phyloP scores from a whole-genome alignment of 352 stramenopile genomes.

The Elongisporangium senticosum region DNA sequence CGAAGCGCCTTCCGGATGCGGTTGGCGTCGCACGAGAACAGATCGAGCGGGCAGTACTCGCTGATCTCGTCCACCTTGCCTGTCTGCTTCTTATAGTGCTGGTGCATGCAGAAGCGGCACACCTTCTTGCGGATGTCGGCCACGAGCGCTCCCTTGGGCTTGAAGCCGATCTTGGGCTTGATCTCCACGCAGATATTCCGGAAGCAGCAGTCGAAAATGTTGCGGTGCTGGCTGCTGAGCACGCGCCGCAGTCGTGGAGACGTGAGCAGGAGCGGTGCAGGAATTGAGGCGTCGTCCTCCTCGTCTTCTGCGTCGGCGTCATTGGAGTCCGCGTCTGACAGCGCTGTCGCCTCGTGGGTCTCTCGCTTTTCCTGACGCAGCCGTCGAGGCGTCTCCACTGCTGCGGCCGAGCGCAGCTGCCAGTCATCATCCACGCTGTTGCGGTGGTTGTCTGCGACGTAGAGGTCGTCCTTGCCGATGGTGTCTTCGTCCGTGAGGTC shows the following conservation, averaged over 20 bases:
- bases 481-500: slow-evolving; percentile 33
- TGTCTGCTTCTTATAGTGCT: slow-evolving; percentile 71
- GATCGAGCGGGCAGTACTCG: slow-evolving; percentile 74
- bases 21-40: slow-evolving; percentile 64
- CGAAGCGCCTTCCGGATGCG: slow-evolving; percentile 57
- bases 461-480: not conserved
- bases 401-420: not conserved
- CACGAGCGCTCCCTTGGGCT: slow-evolving; percentile 49
- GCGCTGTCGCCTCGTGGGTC: not conserved
- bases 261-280: slow-evolving; percentile 5
- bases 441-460: not conserved
- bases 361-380: not conserved
- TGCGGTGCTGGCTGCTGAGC: slow-evolving; percentile 36
- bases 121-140: slow-evolving; percentile 53
- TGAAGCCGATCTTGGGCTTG: slow-evolving; percentile 85
- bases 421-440: not conserved
- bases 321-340: slow-evolving; percentile 28
- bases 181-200: slow-evolving; percentile 84
- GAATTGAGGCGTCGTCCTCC: slow-evolving; percentile 13
- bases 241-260: slow-evolving; percentile 9
- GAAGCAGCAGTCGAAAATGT: slow-evolving; percentile 83
- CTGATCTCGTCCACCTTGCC: slow-evolving; percentile 81
- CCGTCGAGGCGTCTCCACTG: not conserved
- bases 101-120: slow-evolving; percentile 87
- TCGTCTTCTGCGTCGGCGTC: slow-evolving; percentile 18